Base-by-base conservation (phyloP, 306 rosid genomes). In the Begonia fuchsioides region DNA sequence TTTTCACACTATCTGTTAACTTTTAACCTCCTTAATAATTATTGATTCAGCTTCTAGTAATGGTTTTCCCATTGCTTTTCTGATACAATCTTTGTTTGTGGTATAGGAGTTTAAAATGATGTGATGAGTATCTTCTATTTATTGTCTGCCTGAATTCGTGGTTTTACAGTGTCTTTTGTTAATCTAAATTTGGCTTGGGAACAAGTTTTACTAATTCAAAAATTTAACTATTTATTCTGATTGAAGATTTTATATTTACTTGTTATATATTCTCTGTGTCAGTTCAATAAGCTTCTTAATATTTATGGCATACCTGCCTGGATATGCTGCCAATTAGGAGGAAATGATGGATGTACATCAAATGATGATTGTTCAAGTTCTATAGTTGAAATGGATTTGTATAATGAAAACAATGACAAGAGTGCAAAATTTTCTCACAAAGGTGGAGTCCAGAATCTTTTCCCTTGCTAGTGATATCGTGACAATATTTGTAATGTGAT, bases 341-440 rank as follows among this genome's bases (percentile, higher is more conserved):
- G 96, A 53, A 86, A 76, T 67, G 69, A 70, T 48, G 73, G 52
- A 60, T 70, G 62, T 40, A 65, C 62, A 52, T 54, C 59, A 53
- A 60, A 61, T 50, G 92, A 81, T 16, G 88, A 73, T 52, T 58
- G 45, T 17, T 51, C 59, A 70, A 77, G 83, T 58, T 75, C 79
- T 66, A 76, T 83, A 45, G 93, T 92, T 65, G 96, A 82, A 73
- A 92, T 92, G 98, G 98, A 92, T 71, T 79, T 92, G 44, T 71
- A 92, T 19, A 96, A 85, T 63, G 61, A 61, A 51, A 56, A 55
- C 8, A 26, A 6, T 50, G 84, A 77, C 56, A 73, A 56, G 55
- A 74, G 63, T 54, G 76, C 64, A 54, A 64, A 43, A 15, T 43
- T 58, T 62, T 66, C 79, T 19, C 68, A 53, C 47, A 65, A 54